phyloP scores from a whole-genome alignment of 1,139 yeast species.

The Kluyveromyces sp. region DNA sequence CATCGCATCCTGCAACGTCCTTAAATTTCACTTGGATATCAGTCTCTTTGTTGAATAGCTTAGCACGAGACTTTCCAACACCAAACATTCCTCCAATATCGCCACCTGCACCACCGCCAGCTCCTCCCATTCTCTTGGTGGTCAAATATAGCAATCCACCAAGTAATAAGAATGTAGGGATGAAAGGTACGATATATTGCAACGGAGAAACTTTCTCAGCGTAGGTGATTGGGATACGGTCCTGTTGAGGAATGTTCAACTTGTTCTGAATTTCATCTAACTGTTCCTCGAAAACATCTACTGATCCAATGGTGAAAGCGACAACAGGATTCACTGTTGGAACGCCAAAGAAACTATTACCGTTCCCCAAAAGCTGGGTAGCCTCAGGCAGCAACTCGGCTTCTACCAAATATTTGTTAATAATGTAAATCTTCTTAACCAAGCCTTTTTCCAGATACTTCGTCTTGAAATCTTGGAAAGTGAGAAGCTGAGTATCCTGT shows the following conservation, averaged over 20 bases:
- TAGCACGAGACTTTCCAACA: constrained; percentile 82
- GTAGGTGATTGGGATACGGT: constrained; percentile 80
- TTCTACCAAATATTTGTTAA: constrained; percentile 72
- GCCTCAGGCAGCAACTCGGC: constrained; percentile 64
- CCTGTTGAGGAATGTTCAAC: constrained; percentile 52
- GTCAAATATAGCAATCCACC: constrained; percentile 82
- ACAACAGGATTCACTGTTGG: constrained; percentile 31
- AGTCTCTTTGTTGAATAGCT: constrained; percentile 84
- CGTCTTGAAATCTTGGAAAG: constrained; percentile 87
- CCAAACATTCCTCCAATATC: constrained; percentile 53
- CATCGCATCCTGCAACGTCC: constrained; percentile 96
- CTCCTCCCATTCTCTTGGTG: constrained; percentile 39
- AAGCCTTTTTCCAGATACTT: constrained; percentile 78
- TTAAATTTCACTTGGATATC: constrained; percentile 81
- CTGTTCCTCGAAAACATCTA: constrained; percentile 83
- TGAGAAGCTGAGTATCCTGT: constrained; percentile 40
- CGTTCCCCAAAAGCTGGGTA: constrained; percentile 20
- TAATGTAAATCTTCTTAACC: constrained; percentile 67
- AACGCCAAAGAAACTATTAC: constrained; percentile 13
- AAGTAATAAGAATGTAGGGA: constrained; percentile 76
- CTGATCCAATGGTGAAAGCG: constrained; percentile 80
- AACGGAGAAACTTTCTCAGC: constrained; percentile 59
- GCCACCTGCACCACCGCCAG: constrained; percentile 44
- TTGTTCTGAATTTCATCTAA: constrained; percentile 69
- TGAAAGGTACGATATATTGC: constrained; percentile 59